Evolutionary conservation across 1,284 basidiomycete species (phyloP).

Genomic region (Lentinus polychrous): DNA sequence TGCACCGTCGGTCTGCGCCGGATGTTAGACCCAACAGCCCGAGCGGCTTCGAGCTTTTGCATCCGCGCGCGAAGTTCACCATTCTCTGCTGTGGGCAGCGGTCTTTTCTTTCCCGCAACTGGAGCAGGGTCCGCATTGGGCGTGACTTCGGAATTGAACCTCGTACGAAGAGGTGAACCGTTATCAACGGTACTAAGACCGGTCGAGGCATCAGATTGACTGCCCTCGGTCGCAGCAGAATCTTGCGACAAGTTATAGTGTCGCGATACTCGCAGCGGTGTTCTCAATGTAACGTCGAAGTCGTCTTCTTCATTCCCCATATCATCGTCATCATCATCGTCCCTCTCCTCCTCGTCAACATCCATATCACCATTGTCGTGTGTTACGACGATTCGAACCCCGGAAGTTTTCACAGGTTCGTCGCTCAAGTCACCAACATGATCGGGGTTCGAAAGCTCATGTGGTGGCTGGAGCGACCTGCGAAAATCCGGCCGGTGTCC

Average conservation of each 20-base stretch:
- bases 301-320: conserved; percentile 48
- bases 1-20: not conserved
- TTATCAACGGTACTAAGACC: conserved; percentile 39
- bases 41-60: not conserved
- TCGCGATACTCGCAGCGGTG: conserved; percentile 34
- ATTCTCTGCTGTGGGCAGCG: not conserved
- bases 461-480: conserved; percentile 57
- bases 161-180: conserved; percentile 37
- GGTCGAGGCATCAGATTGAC: conserved; percentile 31
- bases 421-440: conserved; percentile 55
- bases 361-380: conserved; percentile 18
- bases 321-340: conserved; percentile 31
- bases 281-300: conserved; percentile 59
- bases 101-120: not conserved
- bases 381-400: conserved; percentile 21
- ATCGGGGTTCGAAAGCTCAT: conserved; percentile 51
- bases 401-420: conserved; percentile 20
- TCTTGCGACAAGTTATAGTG: conserved; percentile 17
- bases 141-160: conserved; percentile 36
- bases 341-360: conserved; percentile 24
- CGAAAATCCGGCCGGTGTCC: conserved; percentile 42
- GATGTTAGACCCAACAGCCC: not conserved
- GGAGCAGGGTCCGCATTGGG: not conserved
- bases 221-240: conserved; percentile 25
- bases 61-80: not conserved